Evolutionary conservation across 805 yeast species (phyloP), one percentile per base, ranked within the genome.

Genomic region (Starmerella vaccinii): DNA sequence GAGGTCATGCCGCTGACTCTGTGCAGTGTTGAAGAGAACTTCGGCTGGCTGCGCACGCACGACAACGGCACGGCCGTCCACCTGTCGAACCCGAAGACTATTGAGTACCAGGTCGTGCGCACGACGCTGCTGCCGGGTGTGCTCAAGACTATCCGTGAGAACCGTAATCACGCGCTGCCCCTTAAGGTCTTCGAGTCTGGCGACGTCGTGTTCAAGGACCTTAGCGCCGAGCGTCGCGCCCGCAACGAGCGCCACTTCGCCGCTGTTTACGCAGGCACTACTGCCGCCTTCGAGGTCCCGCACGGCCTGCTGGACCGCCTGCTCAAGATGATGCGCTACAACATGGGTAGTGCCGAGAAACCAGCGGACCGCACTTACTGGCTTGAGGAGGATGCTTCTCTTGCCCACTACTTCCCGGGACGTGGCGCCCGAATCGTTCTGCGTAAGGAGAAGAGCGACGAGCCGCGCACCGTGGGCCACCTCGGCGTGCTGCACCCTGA

Each of bases 31-130:
- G 96, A 89, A 65, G 99, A 92, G 74, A 92, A 92, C 72, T 92
- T 88, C 76, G 82, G 78, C 66, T 89, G 78, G 72, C 75, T 92
- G 65, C 81, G 86, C 66, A 73, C 75, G 46, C 64, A 64, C 38
- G 97, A 90, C 66, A 87, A 84, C 61, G 62, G 61, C 47, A 47
- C 57, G 15, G 97, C 88, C 29, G 97, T 92, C 49, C 81, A 84
- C 62, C 77, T 92, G 61, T 97, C 85, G 51, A 92, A 92, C 69
- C 99, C 99, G 54, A 92, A 92, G 74, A 92, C 98, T 18, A 68
- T 80, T 47, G 99, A 92, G 71, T 92, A 90, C 69, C 96, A 92
- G 74, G 98, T 92, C 54, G 97, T 92, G 24, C 84, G 98, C 76
- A 92, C 98, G 16, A 78, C 95, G 24, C 75, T 92, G 60, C 73